Percentiles rank a stretch among this genome's conserved stretches.
Conservation (phyloP, 2,329 filamentous ascomycete species). For the Fonsecaea monophora region DNA sequence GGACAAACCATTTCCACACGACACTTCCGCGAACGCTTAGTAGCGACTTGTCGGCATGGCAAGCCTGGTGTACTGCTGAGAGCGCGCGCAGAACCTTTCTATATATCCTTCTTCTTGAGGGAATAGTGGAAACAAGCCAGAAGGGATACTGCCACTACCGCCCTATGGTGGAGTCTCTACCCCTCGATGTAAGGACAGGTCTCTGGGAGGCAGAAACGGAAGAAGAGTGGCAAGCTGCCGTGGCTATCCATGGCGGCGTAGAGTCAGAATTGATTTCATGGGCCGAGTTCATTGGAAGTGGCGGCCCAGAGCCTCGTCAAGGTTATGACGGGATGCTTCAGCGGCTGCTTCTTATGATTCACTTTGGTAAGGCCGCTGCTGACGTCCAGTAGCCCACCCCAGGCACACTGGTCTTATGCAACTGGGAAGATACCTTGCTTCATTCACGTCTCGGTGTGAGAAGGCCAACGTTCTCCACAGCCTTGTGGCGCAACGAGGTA, state of each 20-base stretch:
- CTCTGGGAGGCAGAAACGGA: slow-evolving; percentile 36
- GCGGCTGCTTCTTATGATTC: slow-evolving; percentile 30
- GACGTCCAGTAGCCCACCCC: neutral
- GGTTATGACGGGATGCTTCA: slow-evolving; percentile 35
- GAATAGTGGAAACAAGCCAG: slow-evolving; percentile 26
- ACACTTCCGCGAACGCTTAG: slow-evolving; percentile 26
- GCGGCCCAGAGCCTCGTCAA: slow-evolving; percentile 25
- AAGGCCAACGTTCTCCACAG: neutral
- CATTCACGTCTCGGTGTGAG: neutral
- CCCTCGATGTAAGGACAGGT: slow-evolving; percentile 36
- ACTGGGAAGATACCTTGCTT: neutral
- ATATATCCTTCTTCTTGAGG: slow-evolving; percentile 25
- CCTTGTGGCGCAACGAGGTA: neutral
- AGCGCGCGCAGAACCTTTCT: slow-evolving; percentile 35
- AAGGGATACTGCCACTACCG: slow-evolving; percentile 33
- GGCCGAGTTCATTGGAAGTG: slow-evolving; percentile 34
- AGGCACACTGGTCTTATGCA: neutral
- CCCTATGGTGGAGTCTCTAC: slow-evolving; percentile 36
- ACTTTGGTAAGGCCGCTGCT: slow-evolving; percentile 32
- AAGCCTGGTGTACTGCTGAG: slow-evolving; percentile 36
- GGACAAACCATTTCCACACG: slow-evolving; percentile 27
- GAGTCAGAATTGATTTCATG: slow-evolving; percentile 37
- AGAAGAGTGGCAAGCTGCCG: slow-evolving; percentile 31
- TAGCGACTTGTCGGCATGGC: slow-evolving; percentile 31
- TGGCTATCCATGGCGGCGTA: slow-evolving; percentile 22